phyloP scores from a whole-genome alignment of 192 early-diverging fungal genomes.

The Neocallimastix lanati region DNA sequence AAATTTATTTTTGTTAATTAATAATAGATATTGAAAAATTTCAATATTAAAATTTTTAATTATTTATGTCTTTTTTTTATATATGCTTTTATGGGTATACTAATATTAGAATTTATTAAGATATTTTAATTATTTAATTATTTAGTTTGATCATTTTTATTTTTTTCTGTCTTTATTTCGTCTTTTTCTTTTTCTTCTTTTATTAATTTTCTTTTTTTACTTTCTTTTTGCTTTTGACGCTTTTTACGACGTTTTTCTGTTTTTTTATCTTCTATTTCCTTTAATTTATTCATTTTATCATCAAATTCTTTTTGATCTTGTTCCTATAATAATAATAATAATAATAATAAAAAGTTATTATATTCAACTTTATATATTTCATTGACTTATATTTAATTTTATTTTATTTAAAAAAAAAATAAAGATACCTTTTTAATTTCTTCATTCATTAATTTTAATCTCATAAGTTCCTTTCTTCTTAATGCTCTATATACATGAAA shows the following conservation, averaged over 20 bases:
- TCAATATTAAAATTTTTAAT: too few species aligned
- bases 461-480: slow-evolving; percentile 65
- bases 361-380: background rate
- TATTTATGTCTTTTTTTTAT: too few species aligned
- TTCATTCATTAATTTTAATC: slow-evolving; percentile 62
- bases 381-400: background rate
- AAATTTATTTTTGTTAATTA: too few species aligned
- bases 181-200: background rate
- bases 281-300: slow-evolving; percentile 29
- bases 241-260: slow-evolving; percentile 81
- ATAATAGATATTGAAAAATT: too few species aligned
- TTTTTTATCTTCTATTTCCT: slow-evolving; percentile 50
- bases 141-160: too few species aligned
- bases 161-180: background rate
- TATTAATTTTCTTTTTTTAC: slow-evolving; percentile 17
- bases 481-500: slow-evolving; percentile 84
- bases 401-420: background rate
- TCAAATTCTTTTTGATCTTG: slow-evolving; percentile 38
- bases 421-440: slow-evolving; percentile 38
- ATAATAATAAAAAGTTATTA: background rate
- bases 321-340: slow-evolving; percentile 15
- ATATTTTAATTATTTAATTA: too few species aligned
- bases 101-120: too few species aligned
- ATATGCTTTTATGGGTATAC: too few species aligned
- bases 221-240: slow-evolving; percentile 52